A percentile compares a stretch with the other conserved stretches of the same genome.
These are phyloP conservation scores for Sporothrix humicola DNA, from an alignment of 2,329 filamentous ascomycete genomes.

Conservation along the genomic window DNA sequence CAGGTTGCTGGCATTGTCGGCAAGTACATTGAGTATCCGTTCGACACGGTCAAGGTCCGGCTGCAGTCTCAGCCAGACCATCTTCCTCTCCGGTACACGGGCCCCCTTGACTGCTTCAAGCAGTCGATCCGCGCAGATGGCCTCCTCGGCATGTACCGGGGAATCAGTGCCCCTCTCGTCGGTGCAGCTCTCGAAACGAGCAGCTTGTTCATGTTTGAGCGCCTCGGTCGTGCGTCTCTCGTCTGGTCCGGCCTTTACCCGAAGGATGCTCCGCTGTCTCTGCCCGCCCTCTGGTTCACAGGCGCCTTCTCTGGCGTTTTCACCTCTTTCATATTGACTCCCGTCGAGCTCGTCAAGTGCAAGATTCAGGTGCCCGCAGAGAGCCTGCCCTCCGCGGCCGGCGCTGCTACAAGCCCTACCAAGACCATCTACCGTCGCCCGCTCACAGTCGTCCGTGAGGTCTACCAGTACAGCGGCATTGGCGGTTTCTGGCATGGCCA, in stretches of 20 bases:
- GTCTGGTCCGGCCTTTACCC: slow-evolving; percentile 58
- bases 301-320: slow-evolving; percentile 87
- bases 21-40: slow-evolving; percentile 97
- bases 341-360: slow-evolving; percentile 97
- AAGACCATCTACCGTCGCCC: slow-evolving; percentile 58
- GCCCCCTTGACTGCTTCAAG: slow-evolving; percentile 90
- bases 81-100: slow-evolving; percentile 79
- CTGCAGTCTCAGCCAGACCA: slow-evolving; percentile 93
- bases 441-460: slow-evolving; percentile 72
- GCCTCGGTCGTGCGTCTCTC: slow-evolving; percentile 70
- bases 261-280: slow-evolving; percentile 66
- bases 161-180: slow-evolving; percentile 87
- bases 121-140: slow-evolving; percentile 83
- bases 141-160: slow-evolving; percentile 82
- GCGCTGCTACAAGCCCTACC: slow-evolving; percentile 50
- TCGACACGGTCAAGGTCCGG: slow-evolving; percentile 97
- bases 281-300: slow-evolving; percentile 76
- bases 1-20: slow-evolving; percentile 83
- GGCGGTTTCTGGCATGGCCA: slow-evolving; percentile 95
- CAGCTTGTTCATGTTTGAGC: slow-evolving; percentile 90
- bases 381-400: slow-evolving; percentile 50
- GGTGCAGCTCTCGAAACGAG: slow-evolving; percentile 93
- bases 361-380: slow-evolving; percentile 83
- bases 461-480: slow-evolving; percentile 83
- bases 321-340: slow-evolving; percentile 88